phyloP scores from a whole-genome alignment of 805 yeast genomes.

The Spathaspora sp. region DNA sequence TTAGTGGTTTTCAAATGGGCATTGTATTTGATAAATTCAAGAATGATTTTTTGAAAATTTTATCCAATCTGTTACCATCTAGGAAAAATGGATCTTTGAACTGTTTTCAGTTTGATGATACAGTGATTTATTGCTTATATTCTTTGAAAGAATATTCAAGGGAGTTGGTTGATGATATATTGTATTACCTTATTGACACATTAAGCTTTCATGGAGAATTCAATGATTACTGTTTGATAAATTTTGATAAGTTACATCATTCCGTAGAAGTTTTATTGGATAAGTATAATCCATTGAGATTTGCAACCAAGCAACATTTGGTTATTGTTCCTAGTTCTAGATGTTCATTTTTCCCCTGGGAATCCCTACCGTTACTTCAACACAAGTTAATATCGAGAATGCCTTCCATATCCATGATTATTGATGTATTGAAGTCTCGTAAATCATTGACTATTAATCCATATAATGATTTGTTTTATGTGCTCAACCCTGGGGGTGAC shows the following conservation, averaged over 20 bases:
- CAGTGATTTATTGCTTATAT: conserved; percentile 18
- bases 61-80: conserved; percentile 12
- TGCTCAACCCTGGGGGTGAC: conserved; percentile 84
- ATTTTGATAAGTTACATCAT: conserved; percentile 51
- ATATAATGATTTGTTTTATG: conserved; percentile 26
- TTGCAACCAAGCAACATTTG: conserved; percentile 42
- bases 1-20: conserved; percentile 34
- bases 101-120: conserved; percentile 14
- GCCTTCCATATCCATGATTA: conserved; percentile 55
- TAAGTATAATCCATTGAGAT: conserved; percentile 12
- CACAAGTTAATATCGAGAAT: conserved; percentile 63
- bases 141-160: conserved; percentile 9
- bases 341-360: conserved; percentile 88
- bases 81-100: conserved; percentile 2
- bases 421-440: conserved; percentile 26
- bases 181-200: conserved; percentile 59
- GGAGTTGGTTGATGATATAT: conserved; percentile 56
- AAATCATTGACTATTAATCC: background rate
- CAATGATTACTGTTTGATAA: conserved; percentile 63
- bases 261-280: conserved; percentile 48
- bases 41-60: conserved; percentile 12
- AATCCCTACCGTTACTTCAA: conserved; percentile 59
- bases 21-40: conserved; percentile 16
- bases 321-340: conserved; percentile 66
- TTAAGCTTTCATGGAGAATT: conserved; percentile 60